phyloP scores from a whole-genome alignment of 2,329 filamentous ascomycete species.

The Exophiala alcalophila region DNA sequence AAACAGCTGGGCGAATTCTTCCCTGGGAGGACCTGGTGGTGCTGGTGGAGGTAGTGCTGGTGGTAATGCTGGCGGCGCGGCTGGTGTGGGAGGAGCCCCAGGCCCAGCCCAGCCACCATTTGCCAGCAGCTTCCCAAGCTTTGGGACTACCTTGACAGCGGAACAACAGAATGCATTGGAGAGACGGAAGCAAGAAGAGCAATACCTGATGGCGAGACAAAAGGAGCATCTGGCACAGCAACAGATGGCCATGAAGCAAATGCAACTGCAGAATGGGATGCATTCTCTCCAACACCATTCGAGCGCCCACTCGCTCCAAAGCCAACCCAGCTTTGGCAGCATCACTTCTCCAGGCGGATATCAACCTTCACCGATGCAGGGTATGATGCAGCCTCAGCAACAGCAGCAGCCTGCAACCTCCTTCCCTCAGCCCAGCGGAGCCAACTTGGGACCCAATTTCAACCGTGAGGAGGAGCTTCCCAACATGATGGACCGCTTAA shows the following conservation, averaged over 20 bases:
- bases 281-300: constrained; percentile 82
- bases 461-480: constrained; percentile 72
- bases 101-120: constrained; percentile 80
- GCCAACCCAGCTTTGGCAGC: constrained; percentile 92
- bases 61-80: too few relatives aligned
- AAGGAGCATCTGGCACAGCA: constrained; percentile 89
- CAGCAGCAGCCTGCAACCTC: constrained; percentile 35
- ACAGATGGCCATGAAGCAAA: constrained; percentile 69
- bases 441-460: constrained; percentile 11
- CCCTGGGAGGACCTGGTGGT: constrained; percentile 49
- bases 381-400: constrained; percentile 56
- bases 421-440: constrained; percentile 17
- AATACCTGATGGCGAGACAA: constrained; percentile 93
- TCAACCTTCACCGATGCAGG: constrained; percentile 59
- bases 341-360: constrained; percentile 81
- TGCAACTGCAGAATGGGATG: constrained; percentile 61
- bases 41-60: too few relatives aligned
- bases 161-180: constrained; percentile 98
- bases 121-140: constrained; percentile 89
- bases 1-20: constrained; percentile 39
- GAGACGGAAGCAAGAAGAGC: constrained; percentile 94
- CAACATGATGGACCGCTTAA: constrained; percentile 63
- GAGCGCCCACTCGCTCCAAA: constrained; percentile 92
- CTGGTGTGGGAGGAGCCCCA: too few relatives aligned
- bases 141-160: constrained; percentile 91